phyloP scores from a whole-genome alignment of 2,329 filamentous ascomycete genomes.

The Cercospora janseana region DNA sequence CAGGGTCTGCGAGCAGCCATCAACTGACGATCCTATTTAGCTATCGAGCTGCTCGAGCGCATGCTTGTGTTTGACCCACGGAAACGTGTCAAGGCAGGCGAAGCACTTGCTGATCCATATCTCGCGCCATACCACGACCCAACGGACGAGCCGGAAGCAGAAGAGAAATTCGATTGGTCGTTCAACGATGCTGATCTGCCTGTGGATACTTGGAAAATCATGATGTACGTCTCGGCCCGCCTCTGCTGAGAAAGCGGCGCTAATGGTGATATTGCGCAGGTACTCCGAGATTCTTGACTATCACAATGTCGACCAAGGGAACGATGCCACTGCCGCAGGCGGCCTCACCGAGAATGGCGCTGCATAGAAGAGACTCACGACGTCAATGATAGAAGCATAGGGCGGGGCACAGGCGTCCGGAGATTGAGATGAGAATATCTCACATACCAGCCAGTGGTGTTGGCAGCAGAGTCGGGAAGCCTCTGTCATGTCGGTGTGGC shows the following conservation, averaged over 20 bases:
- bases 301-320: slow-evolving; percentile 76
- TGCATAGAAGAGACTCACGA: slow-evolving; percentile 14
- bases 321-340: slow-evolving; percentile 28
- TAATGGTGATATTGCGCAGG: slow-evolving; percentile 52
- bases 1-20: neutral
- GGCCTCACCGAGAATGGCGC: slow-evolving; percentile 21
- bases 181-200: slow-evolving; percentile 98
- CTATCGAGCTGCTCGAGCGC: slow-evolving; percentile 87
- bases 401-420: slow-evolving; percentile 12
- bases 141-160: slow-evolving; percentile 89
- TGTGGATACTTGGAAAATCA: slow-evolving; percentile 99
- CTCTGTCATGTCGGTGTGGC: slow-evolving; percentile 6
- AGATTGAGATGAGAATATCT: neutral
- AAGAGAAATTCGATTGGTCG: slow-evolving; percentile 99
- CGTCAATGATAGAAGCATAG: slow-evolving; percentile 8
- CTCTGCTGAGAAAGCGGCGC: neutral
- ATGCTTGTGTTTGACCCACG: slow-evolving; percentile 99
- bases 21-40: slow-evolving; percentile 33
- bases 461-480: neutral
- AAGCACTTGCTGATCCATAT: slow-evolving; percentile 88
- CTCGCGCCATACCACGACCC: slow-evolving; percentile 96
- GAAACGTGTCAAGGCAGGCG: slow-evolving; percentile 83
- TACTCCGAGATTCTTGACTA: slow-evolving; percentile 99
- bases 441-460: slow-evolving; percentile 2
- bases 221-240: slow-evolving; percentile 70